These are phyloP conservation scores for Auricularia cornea DNA, from an alignment of 768 basidiomycete genomes.

Conservation along the genomic window DNA sequence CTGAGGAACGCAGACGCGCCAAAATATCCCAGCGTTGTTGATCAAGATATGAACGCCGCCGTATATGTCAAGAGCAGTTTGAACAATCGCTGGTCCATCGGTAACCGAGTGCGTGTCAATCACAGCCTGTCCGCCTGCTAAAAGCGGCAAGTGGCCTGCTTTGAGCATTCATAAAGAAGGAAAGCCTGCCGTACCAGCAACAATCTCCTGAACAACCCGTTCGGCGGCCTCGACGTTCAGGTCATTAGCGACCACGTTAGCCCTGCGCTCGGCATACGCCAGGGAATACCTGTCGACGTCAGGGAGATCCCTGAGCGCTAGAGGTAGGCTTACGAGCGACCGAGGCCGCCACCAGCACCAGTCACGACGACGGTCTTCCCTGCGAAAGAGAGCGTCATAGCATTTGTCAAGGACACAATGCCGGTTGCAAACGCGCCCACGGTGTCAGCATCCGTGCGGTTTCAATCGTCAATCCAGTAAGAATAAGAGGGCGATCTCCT, in stretches of 20 bases:
- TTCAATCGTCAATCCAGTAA: too few species aligned
- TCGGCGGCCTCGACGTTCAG: slow-evolving; percentile 82
- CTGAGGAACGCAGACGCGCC: too few species aligned
- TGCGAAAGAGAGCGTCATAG: slow-evolving; percentile 53
- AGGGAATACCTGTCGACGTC: slow-evolving; percentile 80
- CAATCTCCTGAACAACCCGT: slow-evolving; percentile 86
- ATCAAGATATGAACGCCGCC: slow-evolving; percentile 78
- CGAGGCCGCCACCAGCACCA: slow-evolving; percentile 92
- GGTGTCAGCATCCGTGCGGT: too few species aligned
- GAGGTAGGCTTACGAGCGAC: too few species aligned
- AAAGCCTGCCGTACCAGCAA: slow-evolving; percentile 52
- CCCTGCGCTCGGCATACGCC: slow-evolving; percentile 83
- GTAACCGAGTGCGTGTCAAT: too few species aligned
- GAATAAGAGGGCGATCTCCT: too few species aligned
- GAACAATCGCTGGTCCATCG: slow-evolving; percentile 25
- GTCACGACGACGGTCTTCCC: slow-evolving; percentile 88
- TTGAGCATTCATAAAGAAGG: too few species aligned
- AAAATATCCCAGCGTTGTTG: slow-evolving; percentile 90
- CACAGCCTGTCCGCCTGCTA: too few species aligned
- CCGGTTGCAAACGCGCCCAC: too few species aligned
- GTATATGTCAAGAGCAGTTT: slow-evolving; percentile 80
- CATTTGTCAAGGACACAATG: too few species aligned
- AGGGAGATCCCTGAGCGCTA: too few species aligned
- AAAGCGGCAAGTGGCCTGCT: too few species aligned
- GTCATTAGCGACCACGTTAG: slow-evolving; percentile 93